Percentiles rank a stretch among this genome's conserved stretches.
phyloP scores from a whole-genome alignment of 495 filamentous ascomycete genomes.

The Podospora conica region DNA sequence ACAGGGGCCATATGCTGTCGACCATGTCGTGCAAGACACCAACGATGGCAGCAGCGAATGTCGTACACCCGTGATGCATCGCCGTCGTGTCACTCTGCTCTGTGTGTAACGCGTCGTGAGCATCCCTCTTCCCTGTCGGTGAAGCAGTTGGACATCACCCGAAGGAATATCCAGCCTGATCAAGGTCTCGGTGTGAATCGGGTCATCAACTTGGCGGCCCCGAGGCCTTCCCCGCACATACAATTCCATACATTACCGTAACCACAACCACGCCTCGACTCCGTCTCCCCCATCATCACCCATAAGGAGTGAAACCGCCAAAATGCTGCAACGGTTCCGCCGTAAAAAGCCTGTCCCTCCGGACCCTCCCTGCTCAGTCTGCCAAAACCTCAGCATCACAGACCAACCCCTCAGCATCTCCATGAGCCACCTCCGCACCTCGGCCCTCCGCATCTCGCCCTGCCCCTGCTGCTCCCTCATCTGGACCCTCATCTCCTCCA shows the following conservation, averaged over 20 bases:
- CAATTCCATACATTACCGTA: not conserved
- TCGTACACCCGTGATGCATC: not conserved
- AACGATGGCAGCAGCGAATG: not conserved
- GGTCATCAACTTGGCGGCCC: not conserved
- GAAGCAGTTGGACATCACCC: no score
- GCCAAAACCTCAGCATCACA: not conserved
- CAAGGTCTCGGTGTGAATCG: not conserved
- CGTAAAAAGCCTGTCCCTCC: not conserved
- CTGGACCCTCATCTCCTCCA: not conserved
- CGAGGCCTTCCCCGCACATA: not conserved
- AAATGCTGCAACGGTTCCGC: not conserved
- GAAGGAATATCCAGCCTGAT: not conserved
- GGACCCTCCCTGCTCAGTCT: not conserved
- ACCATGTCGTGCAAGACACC: not conserved
- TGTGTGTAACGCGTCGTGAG: no score
- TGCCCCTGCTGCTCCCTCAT: not conserved
- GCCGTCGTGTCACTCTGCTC: not conserved
- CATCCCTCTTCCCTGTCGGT: no score
- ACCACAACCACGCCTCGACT: not conserved
- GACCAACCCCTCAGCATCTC: not conserved
- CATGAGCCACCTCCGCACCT: not conserved
- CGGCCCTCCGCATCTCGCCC: not conserved
- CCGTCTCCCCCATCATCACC: not conserved
- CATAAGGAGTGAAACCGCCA: not conserved
- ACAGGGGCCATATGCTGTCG: not conserved